Conservation (phyloP, 148 eudicot species). For the Gaultheria prostrata region DNA sequence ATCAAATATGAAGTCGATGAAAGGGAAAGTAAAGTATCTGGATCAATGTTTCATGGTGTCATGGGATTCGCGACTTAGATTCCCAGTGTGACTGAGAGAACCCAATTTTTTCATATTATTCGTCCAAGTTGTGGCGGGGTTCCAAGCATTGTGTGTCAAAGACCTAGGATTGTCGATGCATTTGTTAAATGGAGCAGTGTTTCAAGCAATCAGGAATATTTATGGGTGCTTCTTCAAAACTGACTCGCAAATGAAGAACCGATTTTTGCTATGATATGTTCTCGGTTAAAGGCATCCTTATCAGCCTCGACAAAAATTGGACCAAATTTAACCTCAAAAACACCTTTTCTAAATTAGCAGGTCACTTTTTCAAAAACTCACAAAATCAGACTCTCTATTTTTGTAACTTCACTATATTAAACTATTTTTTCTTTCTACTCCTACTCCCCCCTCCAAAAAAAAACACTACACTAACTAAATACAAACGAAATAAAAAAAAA, state of each 20-base stretch:
- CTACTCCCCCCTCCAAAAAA: too few relatives aligned
- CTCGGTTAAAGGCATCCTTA: too few relatives aligned
- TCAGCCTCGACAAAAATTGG: too few relatives aligned
- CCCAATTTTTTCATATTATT: neutral
- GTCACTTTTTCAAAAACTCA: too few relatives aligned
- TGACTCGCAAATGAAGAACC: neutral
- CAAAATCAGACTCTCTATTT: too few relatives aligned
- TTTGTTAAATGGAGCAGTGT: neutral
- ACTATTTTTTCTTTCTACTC: too few relatives aligned
- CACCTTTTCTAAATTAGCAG: too few relatives aligned
- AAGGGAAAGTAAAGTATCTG: neutral
- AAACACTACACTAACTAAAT: too few relatives aligned
- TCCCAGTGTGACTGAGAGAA: neutral
- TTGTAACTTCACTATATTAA: too few relatives aligned
- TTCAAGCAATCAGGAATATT: neutral
- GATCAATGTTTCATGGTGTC: neutral
- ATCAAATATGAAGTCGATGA: neutral
- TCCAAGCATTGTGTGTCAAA: neutral
- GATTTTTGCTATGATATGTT: neutral
- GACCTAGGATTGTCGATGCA: neutral
- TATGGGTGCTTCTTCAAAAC: neutral
- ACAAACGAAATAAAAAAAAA: too few relatives aligned
- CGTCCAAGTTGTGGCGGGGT: neutral
- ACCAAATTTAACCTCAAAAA: too few relatives aligned
- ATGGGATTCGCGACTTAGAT: neutral